Base-by-base conservation (phyloP, 768 basidiomycete species). In the Tephrocybe sp. region DNA sequence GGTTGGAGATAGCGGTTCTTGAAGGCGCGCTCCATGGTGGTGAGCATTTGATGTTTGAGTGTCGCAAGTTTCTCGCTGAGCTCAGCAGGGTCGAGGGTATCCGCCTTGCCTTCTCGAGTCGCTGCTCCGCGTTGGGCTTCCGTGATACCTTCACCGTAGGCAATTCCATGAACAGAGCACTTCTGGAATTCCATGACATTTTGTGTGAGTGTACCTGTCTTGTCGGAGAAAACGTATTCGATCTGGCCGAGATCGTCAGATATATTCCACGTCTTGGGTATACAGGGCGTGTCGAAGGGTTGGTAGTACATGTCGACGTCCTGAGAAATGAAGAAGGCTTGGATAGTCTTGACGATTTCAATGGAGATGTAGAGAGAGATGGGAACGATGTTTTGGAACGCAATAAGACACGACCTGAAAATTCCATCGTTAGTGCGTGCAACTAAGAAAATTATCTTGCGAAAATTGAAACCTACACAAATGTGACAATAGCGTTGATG, bases 171-270 rank as follows among this genome's bases (percentile, higher is more conserved):
- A 51, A 98, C 79, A 0, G 93, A 95, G 61, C 93, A 97, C 65
- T 90, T 94, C 67, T 97, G 93, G 73, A 97, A 98, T 73, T 96
- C 94, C 96, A 98, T 98, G 62, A 96, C 75, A 72, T 98, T 99
- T 69, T 97, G 95, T 0, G 96, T 99, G 43, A 99, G 85, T 6
- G 96, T 99, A 15, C 93, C 93, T 0, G 94, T 96, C 76, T 96
- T 96, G 78, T 95, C 93, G 9, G 89, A 93, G 55, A 78, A 79
- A 28, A 79, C 77, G 67, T 96, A 99, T 73, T 98, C 95, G 68
- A 98, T 98, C 73, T 98, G 96, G 21, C 96, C 96, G 1, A 99
- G 84, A 71, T 98, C 96, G 65, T 98, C 96, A 3, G 93, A 97
- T 61, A 98, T 95, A 65, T 95, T 96, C 95, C 96, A 98, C 4